These are phyloP conservation scores for Arthrobotrys sinensis DNA, from an alignment of 2,329 filamentous ascomycete species.

Conservation along the genomic window DNA sequence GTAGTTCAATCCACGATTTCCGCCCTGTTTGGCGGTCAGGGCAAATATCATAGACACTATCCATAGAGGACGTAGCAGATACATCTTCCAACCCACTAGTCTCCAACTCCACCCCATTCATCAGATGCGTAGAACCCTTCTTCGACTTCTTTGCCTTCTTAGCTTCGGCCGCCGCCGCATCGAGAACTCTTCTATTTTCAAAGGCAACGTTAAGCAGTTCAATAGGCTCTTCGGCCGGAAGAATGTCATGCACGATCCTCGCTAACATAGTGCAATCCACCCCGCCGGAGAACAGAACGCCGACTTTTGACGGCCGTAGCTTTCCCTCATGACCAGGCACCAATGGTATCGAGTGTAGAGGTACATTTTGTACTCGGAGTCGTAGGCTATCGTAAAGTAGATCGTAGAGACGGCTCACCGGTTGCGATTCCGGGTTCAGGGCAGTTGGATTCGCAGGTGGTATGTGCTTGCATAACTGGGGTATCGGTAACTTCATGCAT, in stretches of 20 bases:
- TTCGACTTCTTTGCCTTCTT: constrained; percentile 63
- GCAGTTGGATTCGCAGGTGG: constrained; percentile 17
- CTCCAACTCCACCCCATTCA: constrained; percentile 32
- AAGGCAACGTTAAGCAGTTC: constrained; percentile 97
- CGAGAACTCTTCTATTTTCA: constrained; percentile 85
- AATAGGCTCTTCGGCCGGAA: constrained; percentile 79
- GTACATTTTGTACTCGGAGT: constrained; percentile 77
- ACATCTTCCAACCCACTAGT: constrained; percentile 63
- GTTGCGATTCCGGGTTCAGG: constrained; percentile 69
- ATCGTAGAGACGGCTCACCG: constrained; percentile 72
- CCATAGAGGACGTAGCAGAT: constrained; percentile 27
- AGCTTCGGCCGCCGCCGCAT: constrained; percentile 70
- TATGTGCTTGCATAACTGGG: constrained; percentile 43
- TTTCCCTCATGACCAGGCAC: constrained; percentile 65
- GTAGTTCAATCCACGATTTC: constrained; percentile 82
- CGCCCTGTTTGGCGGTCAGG: constrained; percentile 92
- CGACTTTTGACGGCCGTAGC: constrained; percentile 72
- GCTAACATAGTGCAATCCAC: constrained; percentile 93
- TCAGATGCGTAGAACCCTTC: constrained; percentile 61
- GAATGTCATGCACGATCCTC: constrained; percentile 81
- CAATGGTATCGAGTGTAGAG: constrained; percentile 66
- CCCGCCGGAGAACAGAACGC: constrained; percentile 92
- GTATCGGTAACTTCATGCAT: constrained; percentile 56
- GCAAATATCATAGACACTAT: constrained; percentile 79
- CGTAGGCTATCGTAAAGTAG: constrained; percentile 76